Conservation (phyloP, 129 eudicot genomes). For the Escallonia rubra region DNA sequence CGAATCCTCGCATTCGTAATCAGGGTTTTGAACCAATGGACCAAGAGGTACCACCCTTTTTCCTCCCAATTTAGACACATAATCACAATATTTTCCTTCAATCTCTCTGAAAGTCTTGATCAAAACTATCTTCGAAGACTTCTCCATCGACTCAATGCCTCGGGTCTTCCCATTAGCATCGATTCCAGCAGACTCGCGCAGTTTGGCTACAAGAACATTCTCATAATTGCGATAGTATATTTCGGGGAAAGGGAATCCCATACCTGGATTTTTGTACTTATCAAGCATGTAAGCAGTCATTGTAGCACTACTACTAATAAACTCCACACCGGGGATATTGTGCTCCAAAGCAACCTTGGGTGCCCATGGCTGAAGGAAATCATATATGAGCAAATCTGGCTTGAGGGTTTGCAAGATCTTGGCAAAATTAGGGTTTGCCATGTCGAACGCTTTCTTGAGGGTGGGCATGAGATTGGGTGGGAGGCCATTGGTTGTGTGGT, state of each 20-base stretch:
- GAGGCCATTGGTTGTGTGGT: conserved; percentile 18
- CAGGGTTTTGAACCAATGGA: conserved; percentile 10
- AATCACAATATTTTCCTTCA: conserved; percentile 10
- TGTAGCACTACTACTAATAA: conserved; percentile 7
- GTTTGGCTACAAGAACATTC: neutral
- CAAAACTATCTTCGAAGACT: neutral
- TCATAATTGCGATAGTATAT: conserved; percentile 1
- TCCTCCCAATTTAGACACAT: neutral
- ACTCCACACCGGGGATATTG: conserved; percentile 14
- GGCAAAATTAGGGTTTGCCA: conserved; percentile 1
- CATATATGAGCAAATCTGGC: conserved; percentile 11
- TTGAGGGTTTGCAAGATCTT: neutral
- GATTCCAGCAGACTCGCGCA: neutral
- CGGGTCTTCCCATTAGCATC: neutral
- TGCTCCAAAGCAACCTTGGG: neutral
- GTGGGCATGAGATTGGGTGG: conserved; percentile 16
- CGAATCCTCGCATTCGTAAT: neutral
- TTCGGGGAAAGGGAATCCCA: neutral
- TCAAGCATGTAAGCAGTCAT: conserved; percentile 8
- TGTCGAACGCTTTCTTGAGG: conserved; percentile 12
- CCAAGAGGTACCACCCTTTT: conserved; percentile 14
- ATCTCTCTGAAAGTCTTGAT: conserved; percentile 9
- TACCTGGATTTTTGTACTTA: neutral
- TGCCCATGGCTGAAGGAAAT: conserved; percentile 11
- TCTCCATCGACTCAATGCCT: conserved; percentile 1